Evolutionary conservation across 805 yeast species (phyloP).

Genomic region (Cyberlindnera xylosilytica): DNA sequence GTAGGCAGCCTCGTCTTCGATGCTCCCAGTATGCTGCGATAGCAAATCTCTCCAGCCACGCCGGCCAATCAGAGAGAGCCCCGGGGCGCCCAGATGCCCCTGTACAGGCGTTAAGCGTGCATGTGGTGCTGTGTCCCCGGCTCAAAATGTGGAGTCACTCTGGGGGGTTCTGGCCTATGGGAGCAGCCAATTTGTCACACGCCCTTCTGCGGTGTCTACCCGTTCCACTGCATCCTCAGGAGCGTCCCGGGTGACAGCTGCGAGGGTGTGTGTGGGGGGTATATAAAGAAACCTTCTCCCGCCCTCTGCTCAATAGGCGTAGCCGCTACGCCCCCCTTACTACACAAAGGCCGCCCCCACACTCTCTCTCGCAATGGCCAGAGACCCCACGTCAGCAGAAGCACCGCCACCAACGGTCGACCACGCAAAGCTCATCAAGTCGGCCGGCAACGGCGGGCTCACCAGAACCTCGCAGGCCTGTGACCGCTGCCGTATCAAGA

Average conservation of each 20-base stretch:
- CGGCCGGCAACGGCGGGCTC: slow-evolving; percentile 22
- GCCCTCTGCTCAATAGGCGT: background rate
- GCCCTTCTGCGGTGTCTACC: background rate
- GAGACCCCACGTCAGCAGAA: background rate
- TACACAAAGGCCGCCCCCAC: background rate
- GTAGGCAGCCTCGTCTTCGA: no score
- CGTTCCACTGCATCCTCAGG: background rate
- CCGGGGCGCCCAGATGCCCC: no score
- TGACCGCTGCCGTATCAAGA: slow-evolving; percentile 74
- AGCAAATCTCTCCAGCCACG: no score
- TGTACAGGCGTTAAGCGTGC: no score
- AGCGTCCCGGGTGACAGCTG: background rate
- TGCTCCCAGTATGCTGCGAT: no score
- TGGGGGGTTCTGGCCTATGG: background rate
- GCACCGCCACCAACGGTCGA: no score
- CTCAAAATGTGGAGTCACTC: slow-evolving; percentile 12
- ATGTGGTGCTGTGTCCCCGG: slow-evolving; percentile 4
- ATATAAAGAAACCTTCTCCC: no score
- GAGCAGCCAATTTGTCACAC: background rate
- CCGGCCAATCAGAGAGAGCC: background rate
- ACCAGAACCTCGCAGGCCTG: slow-evolving; percentile 74
- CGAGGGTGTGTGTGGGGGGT: no score
- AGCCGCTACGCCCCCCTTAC: background rate
- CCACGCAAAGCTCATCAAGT: slow-evolving; percentile 26
- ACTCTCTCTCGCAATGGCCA: background rate